Percentiles rank a stretch among this genome's conserved stretches.
phyloP scores from a whole-genome alignment of 805 yeast genomes.

The Starmerella cellae region DNA sequence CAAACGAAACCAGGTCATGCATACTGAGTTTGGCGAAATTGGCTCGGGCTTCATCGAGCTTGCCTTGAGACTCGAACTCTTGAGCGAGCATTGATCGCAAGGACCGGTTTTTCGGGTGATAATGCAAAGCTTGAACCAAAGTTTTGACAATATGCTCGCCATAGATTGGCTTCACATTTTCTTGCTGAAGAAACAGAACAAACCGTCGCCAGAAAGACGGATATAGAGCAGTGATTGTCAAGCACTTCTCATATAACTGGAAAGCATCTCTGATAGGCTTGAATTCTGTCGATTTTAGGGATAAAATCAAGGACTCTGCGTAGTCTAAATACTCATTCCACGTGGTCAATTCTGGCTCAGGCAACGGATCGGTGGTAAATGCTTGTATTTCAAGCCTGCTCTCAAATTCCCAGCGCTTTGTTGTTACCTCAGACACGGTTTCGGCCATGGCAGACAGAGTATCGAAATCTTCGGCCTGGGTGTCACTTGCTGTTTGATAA shows the following conservation, averaged over 20 bases:
- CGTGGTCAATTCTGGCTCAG: slow-evolving; percentile 33
- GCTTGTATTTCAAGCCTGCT: slow-evolving; percentile 44
- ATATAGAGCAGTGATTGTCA: slow-evolving; percentile 41
- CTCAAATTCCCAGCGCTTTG: slow-evolving; percentile 64
- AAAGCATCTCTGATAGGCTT: slow-evolving; percentile 26
- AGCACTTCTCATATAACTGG: slow-evolving; percentile 55
- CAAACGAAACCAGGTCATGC: slow-evolving; percentile 8
- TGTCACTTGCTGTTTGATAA: slow-evolving; percentile 32
- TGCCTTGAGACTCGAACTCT: slow-evolving; percentile 11
- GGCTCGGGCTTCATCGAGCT: slow-evolving; percentile 6
- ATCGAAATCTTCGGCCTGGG: slow-evolving; percentile 1
- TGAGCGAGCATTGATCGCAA: slow-evolving; percentile 1
- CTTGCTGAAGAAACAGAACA: not conserved
- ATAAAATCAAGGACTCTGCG: slow-evolving; percentile 29
- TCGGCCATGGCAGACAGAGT: slow-evolving; percentile 21
- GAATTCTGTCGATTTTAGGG: not conserved
- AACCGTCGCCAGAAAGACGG: slow-evolving; percentile 58
- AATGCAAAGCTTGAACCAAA: slow-evolving; percentile 6
- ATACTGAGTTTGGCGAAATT: not conserved
- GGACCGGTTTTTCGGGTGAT: slow-evolving; percentile 5
- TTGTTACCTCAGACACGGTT: slow-evolving; percentile 40
- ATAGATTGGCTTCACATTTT: not conserved
- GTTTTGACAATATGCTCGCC: not conserved
- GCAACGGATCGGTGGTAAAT: slow-evolving; percentile 41
- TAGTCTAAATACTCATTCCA: slow-evolving; percentile 58